Base-by-base conservation (phyloP, 2,329 filamentous ascomycete genomes). In the Ophiostoma himal-ulmi region DNA sequence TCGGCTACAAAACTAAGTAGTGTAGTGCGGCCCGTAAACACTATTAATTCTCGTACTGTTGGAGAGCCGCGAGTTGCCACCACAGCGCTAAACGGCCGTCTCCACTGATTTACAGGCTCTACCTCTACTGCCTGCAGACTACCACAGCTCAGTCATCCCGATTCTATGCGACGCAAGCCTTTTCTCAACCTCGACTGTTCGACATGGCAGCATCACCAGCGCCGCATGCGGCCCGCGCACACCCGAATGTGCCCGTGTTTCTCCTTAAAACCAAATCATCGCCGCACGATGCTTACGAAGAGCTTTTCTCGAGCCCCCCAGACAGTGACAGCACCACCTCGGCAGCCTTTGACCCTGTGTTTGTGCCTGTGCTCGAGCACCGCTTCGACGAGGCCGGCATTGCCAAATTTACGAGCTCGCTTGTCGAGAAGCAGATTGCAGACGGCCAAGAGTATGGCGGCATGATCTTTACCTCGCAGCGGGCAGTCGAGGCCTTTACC, bases 401-500 rank as follows among this genome's bases (percentile, higher is more conserved):
- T 75, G 77, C 79, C 37, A 79, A 80, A 62, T 79, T 93, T 30
- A 81, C 81, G 39, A 76, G 78, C 3, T 76, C 88, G 20, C 82
- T 94, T 11, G 76, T 75, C 11, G 74, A 76, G 1, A 79, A 77
- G 34, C 73, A 76, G 20, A 83, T 89, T 72, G 80, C 36, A 14
- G 41, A n/a, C 26, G 66, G 26, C 14, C 41, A 52, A 13, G 66
- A 1, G 72, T 94, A 92, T 76, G 91, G 91, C 5, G 92, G 91
- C n/a, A 80, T 94, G 71, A 89, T 95, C 68, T 94, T 95, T 77
- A 95, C 92, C 1, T 94, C 91, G 8, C 92, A 95, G 78, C 85
- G 92, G 67, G 91, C 92, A 0, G 92, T 95, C 2, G 92, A 95
- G 77, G 91, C 90, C 0, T 93, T 95, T 75, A 81, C 86, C 3